These are phyloP conservation scores for Myxozyma sirexii DNA, from an alignment of 805 yeast genomes.

Conservation along the genomic window DNA sequence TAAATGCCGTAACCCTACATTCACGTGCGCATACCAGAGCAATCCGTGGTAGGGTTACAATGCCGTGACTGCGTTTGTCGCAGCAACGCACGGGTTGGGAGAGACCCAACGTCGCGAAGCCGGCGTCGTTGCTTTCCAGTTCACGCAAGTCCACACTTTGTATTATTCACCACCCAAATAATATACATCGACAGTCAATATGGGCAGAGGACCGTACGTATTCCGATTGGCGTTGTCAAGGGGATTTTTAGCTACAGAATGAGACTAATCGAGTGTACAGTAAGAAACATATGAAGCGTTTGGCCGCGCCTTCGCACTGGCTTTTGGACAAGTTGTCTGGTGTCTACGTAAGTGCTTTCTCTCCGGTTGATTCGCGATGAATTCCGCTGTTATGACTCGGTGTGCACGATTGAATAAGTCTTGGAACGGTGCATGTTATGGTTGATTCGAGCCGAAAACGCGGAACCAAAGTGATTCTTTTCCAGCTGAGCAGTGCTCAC, in stretches of 20 bases:
- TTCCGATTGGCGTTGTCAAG: not conserved
- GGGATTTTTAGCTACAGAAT: too few relatives aligned
- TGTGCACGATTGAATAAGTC: too few relatives aligned
- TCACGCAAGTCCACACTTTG: constrained; percentile 7
- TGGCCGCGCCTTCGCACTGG: constrained; percentile 99
- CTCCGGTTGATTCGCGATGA: not conserved
- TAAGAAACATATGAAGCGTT: constrained; percentile 98
- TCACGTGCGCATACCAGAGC: not conserved
- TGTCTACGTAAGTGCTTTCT: constrained; percentile 54
- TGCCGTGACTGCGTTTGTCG: constrained; percentile 5
- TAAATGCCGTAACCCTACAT: not conserved
- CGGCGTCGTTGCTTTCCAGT: not conserved
- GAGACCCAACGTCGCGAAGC: not conserved
- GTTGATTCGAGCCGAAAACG: too few relatives aligned
- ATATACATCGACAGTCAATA: constrained; percentile 16
- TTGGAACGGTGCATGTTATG: too few relatives aligned
- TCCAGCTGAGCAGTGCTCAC: constrained; percentile 2
- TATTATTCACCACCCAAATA: constrained; percentile 10
- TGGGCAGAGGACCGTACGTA: constrained; percentile 36
- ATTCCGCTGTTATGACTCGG: too few relatives aligned
- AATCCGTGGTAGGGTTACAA: not conserved
- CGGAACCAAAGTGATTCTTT: too few relatives aligned
- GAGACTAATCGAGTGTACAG: constrained; percentile 10
- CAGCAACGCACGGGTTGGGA: not conserved
- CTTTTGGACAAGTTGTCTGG: constrained; percentile 99